phyloP scores from a whole-genome alignment of 192 early-diverging fungal genomes.

The Coemansia sp. region DNA sequence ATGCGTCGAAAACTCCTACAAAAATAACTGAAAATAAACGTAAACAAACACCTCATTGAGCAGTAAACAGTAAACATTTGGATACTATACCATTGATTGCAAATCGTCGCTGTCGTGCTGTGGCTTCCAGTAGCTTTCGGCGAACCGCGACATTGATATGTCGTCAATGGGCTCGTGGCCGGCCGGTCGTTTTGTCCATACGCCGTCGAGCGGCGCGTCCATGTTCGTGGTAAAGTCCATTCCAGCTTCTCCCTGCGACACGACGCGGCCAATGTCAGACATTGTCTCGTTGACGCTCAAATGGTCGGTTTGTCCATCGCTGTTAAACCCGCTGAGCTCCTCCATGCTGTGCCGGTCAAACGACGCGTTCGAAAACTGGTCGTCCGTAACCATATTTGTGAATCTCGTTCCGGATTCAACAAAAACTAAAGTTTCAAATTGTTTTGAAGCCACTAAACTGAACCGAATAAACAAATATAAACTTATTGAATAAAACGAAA shows the following conservation, averaged over 20 bases:
- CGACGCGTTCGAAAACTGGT: slow-evolving; percentile 2
- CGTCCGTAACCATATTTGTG: slow-evolving; percentile 8
- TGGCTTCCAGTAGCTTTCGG: slow-evolving; percentile 34
- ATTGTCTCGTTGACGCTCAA: slow-evolving; percentile 16
- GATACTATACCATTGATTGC: slow-evolving; percentile 45
- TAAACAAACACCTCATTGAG: slow-evolving; percentile 1
- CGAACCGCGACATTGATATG: slow-evolving; percentile 30
- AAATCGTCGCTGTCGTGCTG: slow-evolving; percentile 25
- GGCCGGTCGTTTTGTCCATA: slow-evolving; percentile 7
- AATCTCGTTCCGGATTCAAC: neutral
- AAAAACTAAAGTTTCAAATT: neutral
- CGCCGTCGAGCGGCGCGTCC: slow-evolving; percentile 34
- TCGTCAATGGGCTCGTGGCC: slow-evolving; percentile 8
- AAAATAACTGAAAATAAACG: neutral
- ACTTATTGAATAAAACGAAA: neutral
- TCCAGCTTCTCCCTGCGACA: slow-evolving; percentile 35
- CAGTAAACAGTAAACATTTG: neutral
- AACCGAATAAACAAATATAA: neutral
- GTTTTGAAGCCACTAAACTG: neutral
- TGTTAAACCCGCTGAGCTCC: slow-evolving; percentile 21
- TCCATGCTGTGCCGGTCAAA: slow-evolving; percentile 9
- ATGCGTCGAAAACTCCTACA: slow-evolving; percentile 40
- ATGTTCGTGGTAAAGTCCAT: slow-evolving; percentile 42
- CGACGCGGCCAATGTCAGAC: slow-evolving; percentile 38
- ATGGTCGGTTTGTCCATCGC: slow-evolving; percentile 2